phyloP scores from a whole-genome alignment of 371 early-diverging fungal species.

The Encephalitozoon romaleae region DNA sequence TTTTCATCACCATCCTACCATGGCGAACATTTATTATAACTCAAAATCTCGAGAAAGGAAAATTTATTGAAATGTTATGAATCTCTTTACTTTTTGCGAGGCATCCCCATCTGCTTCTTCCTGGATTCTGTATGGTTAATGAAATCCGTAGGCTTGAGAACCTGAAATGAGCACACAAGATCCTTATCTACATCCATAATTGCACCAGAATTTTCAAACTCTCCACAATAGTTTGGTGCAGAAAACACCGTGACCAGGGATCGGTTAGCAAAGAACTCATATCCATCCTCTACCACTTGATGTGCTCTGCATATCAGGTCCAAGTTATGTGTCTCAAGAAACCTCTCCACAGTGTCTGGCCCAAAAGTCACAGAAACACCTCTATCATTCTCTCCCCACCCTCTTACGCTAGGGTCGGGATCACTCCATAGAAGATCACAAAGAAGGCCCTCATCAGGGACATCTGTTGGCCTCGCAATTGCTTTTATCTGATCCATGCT shows the following conservation, averaged over 20 bases:
- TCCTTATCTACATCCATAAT: slow-evolving; percentile 92
- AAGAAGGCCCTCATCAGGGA: slow-evolving; percentile 75
- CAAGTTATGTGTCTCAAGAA: slow-evolving; percentile 67
- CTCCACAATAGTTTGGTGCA: slow-evolving; percentile 96
- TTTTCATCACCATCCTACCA: background rate
- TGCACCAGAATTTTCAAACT: slow-evolving; percentile 79
- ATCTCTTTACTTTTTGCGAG: slow-evolving; percentile 32
- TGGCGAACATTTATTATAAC: background rate
- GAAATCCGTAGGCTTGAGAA: slow-evolving; percentile 59
- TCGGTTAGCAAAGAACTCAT: slow-evolving; percentile 87
- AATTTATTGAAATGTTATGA: background rate
- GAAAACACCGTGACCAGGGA: slow-evolving; percentile 81
- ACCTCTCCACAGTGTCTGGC: slow-evolving; percentile 72
- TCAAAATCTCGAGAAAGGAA: background rate
- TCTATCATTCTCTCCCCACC: slow-evolving; percentile 92
- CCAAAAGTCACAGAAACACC: slow-evolving; percentile 81
- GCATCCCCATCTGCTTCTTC: slow-evolving; percentile 6
- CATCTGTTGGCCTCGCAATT: slow-evolving; percentile 80
- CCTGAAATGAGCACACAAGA: slow-evolving; percentile 78
- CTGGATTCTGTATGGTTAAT: background rate
- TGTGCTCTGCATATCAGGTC: slow-evolving; percentile 88
- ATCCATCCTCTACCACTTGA: slow-evolving; percentile 94
- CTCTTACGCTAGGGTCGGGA: slow-evolving; percentile 62
- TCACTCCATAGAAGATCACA: slow-evolving; percentile 66
- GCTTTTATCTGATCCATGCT: slow-evolving; percentile 86